Evolutionary conservation across 306 rosid genomes (phyloP), one percentile per base, ranked within the genome.

Genomic region (Quercus variabilis): DNA sequence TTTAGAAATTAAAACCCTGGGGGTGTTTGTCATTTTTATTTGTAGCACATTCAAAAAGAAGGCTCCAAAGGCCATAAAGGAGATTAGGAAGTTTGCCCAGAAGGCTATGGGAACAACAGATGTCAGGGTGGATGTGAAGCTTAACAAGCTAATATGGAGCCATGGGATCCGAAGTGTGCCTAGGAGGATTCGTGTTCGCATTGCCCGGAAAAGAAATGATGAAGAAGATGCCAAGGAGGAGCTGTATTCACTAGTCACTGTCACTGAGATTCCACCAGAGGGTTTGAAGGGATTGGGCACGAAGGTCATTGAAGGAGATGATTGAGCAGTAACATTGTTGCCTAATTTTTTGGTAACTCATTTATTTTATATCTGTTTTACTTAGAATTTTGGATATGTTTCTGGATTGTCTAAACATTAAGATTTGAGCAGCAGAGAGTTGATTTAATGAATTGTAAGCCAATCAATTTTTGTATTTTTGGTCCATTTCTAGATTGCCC

Each of bases 151-250:
- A 30, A 67, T 86, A 59, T 86, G 90, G 87, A 86, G 87, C 55
- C 87, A 82, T 18, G 87, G 87, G 46, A 83, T 87, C 25, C 78
- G 88, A 18, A 81, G 88, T 18, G 88, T 87, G 49, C 90, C 90
- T 6, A 84, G 86, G 72, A 84, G 86, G 77, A 41, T 87, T 62
- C 88, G 86, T 5, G 78, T 82, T 9, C 85, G 83, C 35, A 31
- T 87, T n/a, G 86, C 86, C 43, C 73, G 88, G 3, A 87, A 84
- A 79, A 77, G 86, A 70, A 87, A 87, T 2, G 90, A 84, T 1
- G 86, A 87, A 13, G 90, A 87, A 82, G 90, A 84, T 74, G 88
- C 86, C 28, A 87, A 84, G 82, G 88, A 87, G 76, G 90, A 82
- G 84, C 80, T 87, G 14, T 84, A 79, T 76, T 87, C 90, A 1